Evolutionary conservation across 345 rosid species (phyloP).

Genomic region (Capsella bursapastoris): DNA sequence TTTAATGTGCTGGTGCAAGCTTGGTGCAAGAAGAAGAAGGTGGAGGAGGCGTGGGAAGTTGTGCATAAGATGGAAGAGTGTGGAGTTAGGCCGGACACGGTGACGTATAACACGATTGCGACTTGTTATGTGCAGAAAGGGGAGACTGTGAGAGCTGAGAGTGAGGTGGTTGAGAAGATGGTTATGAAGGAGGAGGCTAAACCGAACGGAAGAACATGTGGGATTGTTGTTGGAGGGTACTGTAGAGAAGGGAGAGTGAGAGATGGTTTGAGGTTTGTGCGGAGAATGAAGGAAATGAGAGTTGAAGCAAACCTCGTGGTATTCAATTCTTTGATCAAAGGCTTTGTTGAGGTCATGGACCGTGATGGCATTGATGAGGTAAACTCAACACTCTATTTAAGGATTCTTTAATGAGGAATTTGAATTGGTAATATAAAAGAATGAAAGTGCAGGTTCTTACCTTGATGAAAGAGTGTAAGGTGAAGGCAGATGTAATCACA

Average conservation of each 20-base stretch:
- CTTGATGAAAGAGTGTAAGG: constrained; percentile 59
- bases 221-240: constrained; percentile 64
- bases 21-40: constrained; percentile 65
- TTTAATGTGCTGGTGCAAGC: constrained; percentile 66
- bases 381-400: constrained; percentile 17
- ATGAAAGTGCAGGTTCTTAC: constrained; percentile 56
- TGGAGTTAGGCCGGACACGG: constrained; percentile 58
- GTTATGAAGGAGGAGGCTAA: constrained; percentile 50
- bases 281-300: constrained; percentile 55
- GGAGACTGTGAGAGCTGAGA: constrained; percentile 56
- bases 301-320: constrained; percentile 62
- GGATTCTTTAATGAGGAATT: not conserved
- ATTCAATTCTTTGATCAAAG: constrained; percentile 63
- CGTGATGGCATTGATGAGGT: constrained; percentile 70
- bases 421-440: constrained; percentile 3
- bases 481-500: constrained; percentile 68
- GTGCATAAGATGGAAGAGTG: constrained; percentile 57
- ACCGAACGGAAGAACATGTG: constrained; percentile 64
- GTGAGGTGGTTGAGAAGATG: constrained; percentile 49
- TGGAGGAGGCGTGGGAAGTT: constrained; percentile 60
- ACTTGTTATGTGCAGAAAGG: constrained; percentile 61
- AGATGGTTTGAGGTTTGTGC: constrained; percentile 59
- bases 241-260: constrained; percentile 58
- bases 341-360: constrained; percentile 65
- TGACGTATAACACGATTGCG: constrained; percentile 68